Base-by-base conservation (phyloP, 768 basidiomycete genomes). In the Russula brevipes region DNA sequence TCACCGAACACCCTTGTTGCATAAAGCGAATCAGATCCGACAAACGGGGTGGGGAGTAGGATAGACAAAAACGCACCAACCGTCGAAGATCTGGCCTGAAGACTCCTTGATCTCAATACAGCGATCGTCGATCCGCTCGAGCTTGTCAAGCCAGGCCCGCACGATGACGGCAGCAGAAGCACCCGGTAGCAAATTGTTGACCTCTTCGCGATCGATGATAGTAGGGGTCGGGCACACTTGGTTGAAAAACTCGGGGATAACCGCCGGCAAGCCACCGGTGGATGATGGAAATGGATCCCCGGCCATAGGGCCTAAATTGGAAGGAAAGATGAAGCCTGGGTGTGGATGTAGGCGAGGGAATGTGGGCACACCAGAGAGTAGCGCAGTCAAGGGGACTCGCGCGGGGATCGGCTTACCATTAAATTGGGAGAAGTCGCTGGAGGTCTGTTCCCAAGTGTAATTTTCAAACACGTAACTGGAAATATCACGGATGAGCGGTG, bases 331-430 rank as follows among this genome's bases (percentile, higher is more conserved):
- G 12, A 35, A 33, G 38, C 24, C 24, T 19, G n/a, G 16, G 41
- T 45, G 41, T 16, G 31, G 7, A 42, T 31, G 35, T 0, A 24
- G 24, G 4, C 6, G n/a, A 30, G 17, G 31, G 14, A 39, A 41
- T 24, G 24, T 24, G 24, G 16, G 4, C 55, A 24, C 55, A 81
- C 84, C 85, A 63, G 78, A 72, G 17, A 86, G 71, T 64, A 85
- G 72, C 0, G 80, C 79, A 0, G 82, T 80, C 12, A 85, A 69
- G 2, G 85, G 85, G 44, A 85, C 80, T 0, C 77, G 78, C 0
- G 82, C 77, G 38, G 84, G 82, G 61, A 83, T 82, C 4, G 72
- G 64, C 50, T 78, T 80, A n/a, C 79, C 81, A 59, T 82, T 80
- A 69, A 69, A 85, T 0, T 74, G 72, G 0, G 77, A 74, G 54